Conservation (phyloP, 2,329 filamentous ascomycete genomes). For the Epichloe baconii region DNA sequence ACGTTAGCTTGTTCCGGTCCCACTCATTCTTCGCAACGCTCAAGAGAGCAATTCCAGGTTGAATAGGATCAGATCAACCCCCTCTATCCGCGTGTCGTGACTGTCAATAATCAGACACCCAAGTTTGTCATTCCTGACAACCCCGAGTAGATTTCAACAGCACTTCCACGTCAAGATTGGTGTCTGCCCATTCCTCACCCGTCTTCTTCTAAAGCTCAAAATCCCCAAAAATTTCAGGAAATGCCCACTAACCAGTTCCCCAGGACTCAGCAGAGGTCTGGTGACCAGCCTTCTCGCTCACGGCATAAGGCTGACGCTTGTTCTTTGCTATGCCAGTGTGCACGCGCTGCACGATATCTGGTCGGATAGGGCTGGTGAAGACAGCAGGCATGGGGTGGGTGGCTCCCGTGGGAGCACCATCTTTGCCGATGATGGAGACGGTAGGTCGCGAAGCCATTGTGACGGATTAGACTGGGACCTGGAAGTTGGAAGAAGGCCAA, state of each 20-base stretch:
- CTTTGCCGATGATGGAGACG: constrained; percentile 91
- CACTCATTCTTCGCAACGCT: background rate
- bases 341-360: constrained; percentile 97
- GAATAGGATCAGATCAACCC: background rate
- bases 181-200: background rate
- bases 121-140: background rate
- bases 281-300: constrained; percentile 99
- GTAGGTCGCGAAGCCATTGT: constrained; percentile 94
- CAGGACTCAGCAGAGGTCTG: constrained; percentile 99
- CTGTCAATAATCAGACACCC: background rate
- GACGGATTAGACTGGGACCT: constrained; percentile 22
- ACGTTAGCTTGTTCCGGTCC: background rate
- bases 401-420: constrained; percentile 82
- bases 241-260: constrained; percentile 78
- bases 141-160: background rate
- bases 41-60: background rate
- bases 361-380: constrained; percentile 94
- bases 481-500: background rate
- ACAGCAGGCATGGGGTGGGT: constrained; percentile 90
- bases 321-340: constrained; percentile 99
- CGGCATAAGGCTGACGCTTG: constrained; percentile 97
- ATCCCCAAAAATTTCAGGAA: background rate
- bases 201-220: background rate
- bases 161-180: background rate
- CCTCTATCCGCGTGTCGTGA: background rate